Base-by-base conservation (phyloP, 1,139 yeast genomes). In the Hemisphaericaspora subhashii region DNA sequence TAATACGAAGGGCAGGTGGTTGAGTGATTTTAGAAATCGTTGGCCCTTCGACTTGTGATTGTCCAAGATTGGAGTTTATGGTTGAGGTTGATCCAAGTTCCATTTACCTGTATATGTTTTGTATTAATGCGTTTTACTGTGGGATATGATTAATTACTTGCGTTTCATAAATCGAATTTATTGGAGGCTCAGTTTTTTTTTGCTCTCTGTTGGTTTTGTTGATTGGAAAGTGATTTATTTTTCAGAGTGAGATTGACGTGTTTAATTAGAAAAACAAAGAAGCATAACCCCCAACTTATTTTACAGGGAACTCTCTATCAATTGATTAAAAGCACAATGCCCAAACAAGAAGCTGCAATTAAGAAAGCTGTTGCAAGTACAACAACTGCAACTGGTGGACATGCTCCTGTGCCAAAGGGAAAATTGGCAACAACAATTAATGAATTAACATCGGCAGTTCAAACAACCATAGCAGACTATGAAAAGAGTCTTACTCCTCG, bases 1-100 rank as follows among this genome's bases (percentile, higher is more conserved):
- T 90, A 36, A 88, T 83, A 31, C 90, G 66, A 42, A 79, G 65
- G 33, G 71, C 56, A 7, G 90, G 89, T 1, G 84, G 79, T 18
- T 59, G 53, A 18, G 56, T 46, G 17, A 60, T 52, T 39, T 48
- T 52, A 21, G 49, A 47, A 14, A 51, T 32, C 11, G 18, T 29
- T 40, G 35, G 22, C 23, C 18, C 11, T 12, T 22, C 16, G 7
- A n/a, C 12, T 9, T 31, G 24, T 18, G 17, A 17, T 20, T 18
- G 32, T 9, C 24, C 24, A 17, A 12, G 29, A 40, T 18, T 33
- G 34, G 29, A 15, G 22, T 23, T 34, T 24, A 30, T 16, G 25
- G 30, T 29, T 13, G 35, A 18, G 20, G 23, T n/a, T 57, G 37
- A 21, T 7, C 17, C 23, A 16, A 10, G 9, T 31, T 21, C 21